Evolutionary conservation across 768 basidiomycete genomes (phyloP).

Genomic region (Rhizopogon rudus): DNA sequence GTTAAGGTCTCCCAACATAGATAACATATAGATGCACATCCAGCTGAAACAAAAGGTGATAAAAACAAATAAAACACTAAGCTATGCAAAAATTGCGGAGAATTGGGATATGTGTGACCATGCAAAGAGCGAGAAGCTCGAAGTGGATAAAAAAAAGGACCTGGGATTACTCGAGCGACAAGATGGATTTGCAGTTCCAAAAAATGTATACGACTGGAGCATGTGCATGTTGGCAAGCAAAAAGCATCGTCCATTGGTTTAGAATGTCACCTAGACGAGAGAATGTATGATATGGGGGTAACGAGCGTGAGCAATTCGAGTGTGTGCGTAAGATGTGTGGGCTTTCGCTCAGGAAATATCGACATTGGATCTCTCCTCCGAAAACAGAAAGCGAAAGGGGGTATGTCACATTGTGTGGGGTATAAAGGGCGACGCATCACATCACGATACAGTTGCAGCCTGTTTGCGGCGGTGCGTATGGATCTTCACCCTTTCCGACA

Average conservation of each 20-base stretch:
- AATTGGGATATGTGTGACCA: background rate
- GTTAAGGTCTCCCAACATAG: constrained; percentile 17
- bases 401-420: constrained; percentile 28
- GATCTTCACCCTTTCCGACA: constrained; percentile 84
- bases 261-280: constrained; percentile 11
- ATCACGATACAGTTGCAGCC: constrained; percentile 71
- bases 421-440: constrained; percentile 39
- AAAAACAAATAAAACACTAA: constrained; percentile 29
- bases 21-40: constrained; percentile 24
- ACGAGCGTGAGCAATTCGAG: constrained; percentile 19
- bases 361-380: background rate
- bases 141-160: background rate
- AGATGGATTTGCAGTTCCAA: constrained; percentile 3
- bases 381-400: constrained; percentile 10
- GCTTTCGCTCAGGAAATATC: background rate
- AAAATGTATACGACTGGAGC: constrained; percentile 15
- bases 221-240: constrained; percentile 11
- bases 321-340: constrained; percentile 17
- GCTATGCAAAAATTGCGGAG: constrained; percentile 13
- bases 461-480: constrained; percentile 79
- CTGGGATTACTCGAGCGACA: background rate
- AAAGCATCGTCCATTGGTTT: constrained; percentile 23
- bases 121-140: constrained; percentile 1
- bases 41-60: constrained; percentile 17
- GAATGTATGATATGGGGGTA: constrained; percentile 21